Evolutionary conservation across 2,329 filamentous ascomycete genomes (phyloP).

Genomic region (Fusarium scirpi): DNA sequence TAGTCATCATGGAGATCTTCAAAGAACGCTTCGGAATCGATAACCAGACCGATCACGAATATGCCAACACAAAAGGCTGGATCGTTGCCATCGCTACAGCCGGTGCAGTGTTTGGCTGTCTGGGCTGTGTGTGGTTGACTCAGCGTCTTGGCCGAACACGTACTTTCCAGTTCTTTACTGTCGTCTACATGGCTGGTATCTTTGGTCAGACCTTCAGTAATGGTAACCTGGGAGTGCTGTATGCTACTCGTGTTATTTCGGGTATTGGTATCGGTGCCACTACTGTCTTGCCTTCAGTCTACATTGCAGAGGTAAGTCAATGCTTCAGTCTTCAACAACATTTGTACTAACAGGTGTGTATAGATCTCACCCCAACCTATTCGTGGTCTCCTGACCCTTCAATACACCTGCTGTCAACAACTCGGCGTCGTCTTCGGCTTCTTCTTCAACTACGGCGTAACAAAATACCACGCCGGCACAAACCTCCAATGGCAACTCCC

Average conservation of each 20-base stretch:
- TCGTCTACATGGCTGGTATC: conserved; percentile 54
- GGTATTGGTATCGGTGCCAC: conserved; percentile 46
- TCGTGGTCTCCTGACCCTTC: conserved; percentile 49
- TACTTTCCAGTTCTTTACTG: conserved; percentile 46
- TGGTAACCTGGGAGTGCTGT: conserved; percentile 45
- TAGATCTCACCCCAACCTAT: conserved; percentile 48
- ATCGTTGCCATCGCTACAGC: conserved; percentile 50
- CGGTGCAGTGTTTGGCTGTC: conserved; percentile 48
- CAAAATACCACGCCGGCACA: conserved; percentile 43
- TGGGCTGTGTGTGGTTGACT: conserved; percentile 45
- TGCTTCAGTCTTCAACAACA: rapidly evolving
- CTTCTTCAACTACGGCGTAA: conserved; percentile 53
- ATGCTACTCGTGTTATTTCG: conserved; percentile 43
- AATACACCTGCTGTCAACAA: conserved; percentile 52
- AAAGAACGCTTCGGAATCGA: conserved; percentile 43
- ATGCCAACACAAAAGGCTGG: conserved; percentile 49
- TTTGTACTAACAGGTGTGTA: rapidly evolving
- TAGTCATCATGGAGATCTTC: conserved; percentile 48
- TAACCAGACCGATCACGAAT: conserved; percentile 41
- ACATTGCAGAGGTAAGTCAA: conserved; percentile 44
- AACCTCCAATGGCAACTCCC: conserved; percentile 48
- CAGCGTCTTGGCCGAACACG: conserved; percentile 42
- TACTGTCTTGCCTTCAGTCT: conserved; percentile 47
- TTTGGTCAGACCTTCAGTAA: conserved; percentile 49
- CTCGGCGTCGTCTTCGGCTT: conserved; percentile 52